These are phyloP conservation scores for Tetrahymena elliotti DNA, from an alignment of 73 alveolate genomes.

Conservation along the genomic window DNA sequence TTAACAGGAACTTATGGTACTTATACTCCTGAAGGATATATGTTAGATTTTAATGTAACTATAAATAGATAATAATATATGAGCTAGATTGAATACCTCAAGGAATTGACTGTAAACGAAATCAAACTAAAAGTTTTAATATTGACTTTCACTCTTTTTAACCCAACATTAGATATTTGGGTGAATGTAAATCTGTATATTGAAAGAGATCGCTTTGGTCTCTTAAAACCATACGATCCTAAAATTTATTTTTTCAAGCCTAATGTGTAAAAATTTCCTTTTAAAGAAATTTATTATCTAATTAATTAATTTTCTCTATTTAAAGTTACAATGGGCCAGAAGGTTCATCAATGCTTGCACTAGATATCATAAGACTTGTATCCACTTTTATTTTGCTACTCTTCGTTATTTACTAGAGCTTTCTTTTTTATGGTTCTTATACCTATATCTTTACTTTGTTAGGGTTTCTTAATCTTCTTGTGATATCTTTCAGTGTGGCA, in stretches of 20 bases:
- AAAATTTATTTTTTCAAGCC: not conserved
- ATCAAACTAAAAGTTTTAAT: not conserved
- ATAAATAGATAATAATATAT: not conserved
- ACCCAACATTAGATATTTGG: not conserved
- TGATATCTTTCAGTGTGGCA: not conserved
- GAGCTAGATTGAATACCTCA: not conserved
- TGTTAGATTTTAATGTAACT: not conserved
- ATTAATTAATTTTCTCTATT: not conserved
- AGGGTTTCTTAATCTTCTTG: not conserved
- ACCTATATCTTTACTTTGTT: not conserved
- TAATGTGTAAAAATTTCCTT: not conserved
- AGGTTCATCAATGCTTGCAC: not conserved
- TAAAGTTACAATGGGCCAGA: not conserved
- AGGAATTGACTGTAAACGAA: not conserved
- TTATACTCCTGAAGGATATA: not conserved
- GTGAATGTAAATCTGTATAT: not conserved
- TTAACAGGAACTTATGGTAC: not conserved
- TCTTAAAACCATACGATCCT: not conserved
- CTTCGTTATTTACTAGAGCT: not conserved
- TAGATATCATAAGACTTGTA: not conserved
- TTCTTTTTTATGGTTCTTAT: not conserved
- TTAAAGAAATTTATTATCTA: not conserved
- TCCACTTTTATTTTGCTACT: not conserved
- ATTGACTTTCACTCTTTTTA: not conserved
- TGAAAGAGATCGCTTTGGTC: not conserved